Conservation (phyloP, 345 rosid genomes). For the Physaria fendleri region DNA sequence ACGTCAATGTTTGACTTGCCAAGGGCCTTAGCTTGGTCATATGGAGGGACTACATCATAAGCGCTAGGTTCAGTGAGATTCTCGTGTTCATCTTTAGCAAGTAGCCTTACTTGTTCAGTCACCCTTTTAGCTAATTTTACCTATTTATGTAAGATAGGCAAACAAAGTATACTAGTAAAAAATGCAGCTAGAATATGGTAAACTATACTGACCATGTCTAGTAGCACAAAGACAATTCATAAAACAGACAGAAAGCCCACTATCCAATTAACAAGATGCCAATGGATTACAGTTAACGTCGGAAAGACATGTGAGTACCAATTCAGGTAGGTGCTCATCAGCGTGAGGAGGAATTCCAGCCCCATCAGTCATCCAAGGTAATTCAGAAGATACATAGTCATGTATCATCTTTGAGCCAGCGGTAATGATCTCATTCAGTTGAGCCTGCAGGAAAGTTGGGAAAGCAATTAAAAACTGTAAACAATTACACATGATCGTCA, state of each 20-base stretch:
- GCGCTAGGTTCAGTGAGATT: slow-evolving; percentile 61
- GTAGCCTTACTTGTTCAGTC: slow-evolving; percentile 84
- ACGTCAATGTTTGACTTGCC: slow-evolving; percentile 95
- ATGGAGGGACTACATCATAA: slow-evolving; percentile 66
- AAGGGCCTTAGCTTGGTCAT: slow-evolving; percentile 99
- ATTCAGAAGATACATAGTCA: slow-evolving; percentile 50
- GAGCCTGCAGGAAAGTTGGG: slow-evolving; percentile 48
- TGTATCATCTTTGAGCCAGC: slow-evolving; percentile 42
- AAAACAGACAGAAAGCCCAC: not conserved
- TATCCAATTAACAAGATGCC: not conserved
- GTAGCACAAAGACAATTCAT: not conserved
- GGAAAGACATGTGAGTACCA: slow-evolving; percentile 41
- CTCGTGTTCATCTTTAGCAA: slow-evolving; percentile 90
- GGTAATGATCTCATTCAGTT: slow-evolving; percentile 80
- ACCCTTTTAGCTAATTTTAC: slow-evolving; percentile 81
- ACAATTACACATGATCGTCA: not conserved
- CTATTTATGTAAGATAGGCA: slow-evolving; percentile 38
- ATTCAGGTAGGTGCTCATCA: slow-evolving; percentile 57
- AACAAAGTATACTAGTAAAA: not conserved
- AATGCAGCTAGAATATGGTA: not conserved
- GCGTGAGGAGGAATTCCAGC: slow-evolving; percentile 89
- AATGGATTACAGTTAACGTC: not conserved
- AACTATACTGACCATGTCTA: not conserved
- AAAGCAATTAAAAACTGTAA: not conserved
- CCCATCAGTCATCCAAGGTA: slow-evolving; percentile 97